Evolutionary conservation across 23 red algal genomes (phyloP), one percentile per base, ranked within the genome.

Genomic region (Chondrus crispus): DNA sequence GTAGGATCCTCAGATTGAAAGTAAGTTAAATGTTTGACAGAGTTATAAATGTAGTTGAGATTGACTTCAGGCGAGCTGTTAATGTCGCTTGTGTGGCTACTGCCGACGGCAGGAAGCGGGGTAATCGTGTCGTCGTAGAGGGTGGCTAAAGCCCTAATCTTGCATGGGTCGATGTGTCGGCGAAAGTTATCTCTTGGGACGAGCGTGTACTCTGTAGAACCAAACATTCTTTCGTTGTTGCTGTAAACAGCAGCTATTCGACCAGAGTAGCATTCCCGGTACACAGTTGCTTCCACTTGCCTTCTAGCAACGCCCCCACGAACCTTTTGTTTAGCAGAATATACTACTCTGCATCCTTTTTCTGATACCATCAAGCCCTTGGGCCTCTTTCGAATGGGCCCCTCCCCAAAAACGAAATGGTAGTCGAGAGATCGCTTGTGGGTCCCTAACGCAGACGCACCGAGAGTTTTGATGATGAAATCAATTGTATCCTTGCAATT

Each of bases 1-100:
- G 60, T 63, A 46, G 82, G 82, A 52, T 86, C 82, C 37, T 86
- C 58, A 10, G 82, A 68, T 33, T 86, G 54, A 3, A 86, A n/a
- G 40, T 39, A 20, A 73, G 54, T 86, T 0, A 51, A 20, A 46
- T 86, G 19, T 13, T 19, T 32, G 14, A 86, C 12, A 18, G 42
- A 47, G 20, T 10, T 14, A 5, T 51, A n/a, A 19, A 73, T 32
- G 40, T 69, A 45, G 2, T 45, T 20, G 0, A 70, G 37, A 29
- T 72, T 86, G 20, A 55, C n/a, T n/a, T n/a, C n/a, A n/a, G n/a
- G n/a, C n/a, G n/a, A n/a, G n/a, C n/a, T n/a, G n/a, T n/a, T n/a
- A n/a, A n/a, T n/a, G n/a, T n/a, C n/a, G n/a, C n/a, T n/a, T n/a
- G n/a, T n/a, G n/a, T n/a, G n/a, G n/a, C n/a, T n/a, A n/a, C n/a